Conservation (phyloP, 192 early-diverging fungal genomes). For the Coemansia sp. region DNA sequence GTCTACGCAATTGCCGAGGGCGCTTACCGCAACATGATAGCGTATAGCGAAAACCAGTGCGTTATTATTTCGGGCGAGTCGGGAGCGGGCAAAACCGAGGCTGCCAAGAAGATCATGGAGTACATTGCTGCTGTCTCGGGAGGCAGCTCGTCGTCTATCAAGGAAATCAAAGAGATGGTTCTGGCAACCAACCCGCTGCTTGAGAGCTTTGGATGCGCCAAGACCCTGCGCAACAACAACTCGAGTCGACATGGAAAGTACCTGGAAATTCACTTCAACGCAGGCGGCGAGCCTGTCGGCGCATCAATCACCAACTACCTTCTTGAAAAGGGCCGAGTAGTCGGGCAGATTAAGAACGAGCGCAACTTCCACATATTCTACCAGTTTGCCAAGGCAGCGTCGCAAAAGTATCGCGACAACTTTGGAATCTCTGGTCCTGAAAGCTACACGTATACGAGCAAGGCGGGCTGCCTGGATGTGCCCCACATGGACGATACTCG, state of each 20-base stretch:
- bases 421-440: slow-evolving; percentile 73
- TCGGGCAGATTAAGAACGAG: slow-evolving; percentile 89
- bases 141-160: slow-evolving; percentile 67
- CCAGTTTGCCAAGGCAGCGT: slow-evolving; percentile 80
- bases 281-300: slow-evolving; percentile 89
- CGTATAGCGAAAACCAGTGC: slow-evolving; percentile 98
- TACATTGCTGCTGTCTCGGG: slow-evolving; percentile 96
- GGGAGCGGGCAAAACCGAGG: slow-evolving; percentile 91
- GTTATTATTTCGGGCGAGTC: slow-evolving; percentile 98
- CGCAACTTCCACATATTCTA: slow-evolving; percentile 99
- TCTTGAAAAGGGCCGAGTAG: slow-evolving; percentile 95
- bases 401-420: slow-evolving; percentile 65
- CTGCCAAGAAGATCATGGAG: slow-evolving; percentile 94
- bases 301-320: slow-evolving; percentile 98
- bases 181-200: slow-evolving; percentile 97
- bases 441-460: slow-evolving; percentile 72
- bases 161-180: slow-evolving; percentile 97
- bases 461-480: slow-evolving; percentile 74
- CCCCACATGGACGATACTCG: slow-evolving; percentile 89
- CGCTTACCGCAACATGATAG: slow-evolving; percentile 89
- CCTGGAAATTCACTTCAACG: slow-evolving; percentile 96
- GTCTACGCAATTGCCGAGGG: slow-evolving; percentile 96
- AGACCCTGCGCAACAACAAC: slow-evolving; percentile 98
- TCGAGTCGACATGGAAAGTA: slow-evolving; percentile 99
- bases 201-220: slow-evolving; percentile 98